Base-by-base conservation (phyloP, 768 basidiomycete species). In the Lactarius indigo region DNA sequence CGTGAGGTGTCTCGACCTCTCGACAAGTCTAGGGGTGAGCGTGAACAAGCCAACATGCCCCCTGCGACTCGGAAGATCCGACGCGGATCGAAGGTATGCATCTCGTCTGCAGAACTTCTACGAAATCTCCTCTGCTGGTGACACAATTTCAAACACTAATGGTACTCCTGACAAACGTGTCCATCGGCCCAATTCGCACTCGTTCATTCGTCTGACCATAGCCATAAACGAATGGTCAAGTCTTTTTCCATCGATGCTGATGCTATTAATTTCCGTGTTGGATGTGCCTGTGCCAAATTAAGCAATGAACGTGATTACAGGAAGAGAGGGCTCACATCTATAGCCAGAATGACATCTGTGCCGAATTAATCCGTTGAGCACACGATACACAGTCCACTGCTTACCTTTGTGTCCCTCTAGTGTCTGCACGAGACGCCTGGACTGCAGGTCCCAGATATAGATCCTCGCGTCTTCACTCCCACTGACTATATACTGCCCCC, bases 161-260 rank as follows among this genome's bases (percentile, higher is more conserved):
- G 39, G 41, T 7, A 18, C 17, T 18, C 17, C 41, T 18, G 41
- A 41, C 17, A 41, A 18, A 41, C 15, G 17, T 15, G 26, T 0
- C 26, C 13, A 15, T 52, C 15, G 50, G 6, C 26, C 15, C 26
- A 15, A 26, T 17, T 26, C 13, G n/a, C 18, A 33, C 56, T 33
- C 30, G 28, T 7, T 56, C 61, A 63, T 60, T 69, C 57, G n/a
- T 47, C 59, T 57, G 76, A 75, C 72, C 90, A 87, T 64, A 81
- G 79, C 95, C 95, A 97, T 18, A 98, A 71, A 61, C 88, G 83
- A 72, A 98, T 91, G 5, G 87, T 87, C 67, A 91, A 77, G 71
- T 96, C 95, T 70, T 93, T 93, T 71, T 95, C 94, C 84, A 92
- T 88, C 12, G 88, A 85, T n/a, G 91, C 92, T 5, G 93, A 92